Evolutionary conservation across 257 asterid species (phyloP).

Genomic region (Solanum phureja): DNA sequence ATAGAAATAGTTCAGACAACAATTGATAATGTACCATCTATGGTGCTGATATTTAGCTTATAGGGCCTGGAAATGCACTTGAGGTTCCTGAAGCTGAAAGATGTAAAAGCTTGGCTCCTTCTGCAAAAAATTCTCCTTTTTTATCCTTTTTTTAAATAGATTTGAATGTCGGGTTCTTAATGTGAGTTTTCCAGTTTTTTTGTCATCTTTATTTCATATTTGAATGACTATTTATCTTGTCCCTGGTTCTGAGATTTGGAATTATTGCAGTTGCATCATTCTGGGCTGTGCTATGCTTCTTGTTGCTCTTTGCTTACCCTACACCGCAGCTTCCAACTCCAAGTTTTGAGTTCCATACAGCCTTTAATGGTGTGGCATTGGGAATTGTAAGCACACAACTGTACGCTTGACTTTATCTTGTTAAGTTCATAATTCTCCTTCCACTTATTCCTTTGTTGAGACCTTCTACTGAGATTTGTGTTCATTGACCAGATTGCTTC

Average conservation of each 20-base stretch:
- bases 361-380: constrained; percentile 82
- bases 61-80: neutral
- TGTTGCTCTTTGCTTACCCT: constrained; percentile 93
- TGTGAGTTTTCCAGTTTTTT: neutral
- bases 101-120: neutral
- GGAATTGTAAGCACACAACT: constrained; percentile 64
- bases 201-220: neutral
- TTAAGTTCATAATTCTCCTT: neutral
- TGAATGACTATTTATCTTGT: neutral
- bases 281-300: constrained; percentile 76
- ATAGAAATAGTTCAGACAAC: neutral
- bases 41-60: neutral
- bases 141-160: neutral
- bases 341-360: constrained; percentile 87
- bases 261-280: constrained; percentile 67
- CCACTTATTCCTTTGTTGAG: neutral
- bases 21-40: neutral
- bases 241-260: neutral
- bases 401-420: neutral
- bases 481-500: neutral
- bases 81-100: neutral
- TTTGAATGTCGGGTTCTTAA: neutral
- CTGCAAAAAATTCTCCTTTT: neutral
- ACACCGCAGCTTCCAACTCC: constrained; percentile 91
- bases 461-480: neutral